Base-by-base conservation (phyloP, 106 monocot genomes). In the Phalaenopsis aphrodite region DNA sequence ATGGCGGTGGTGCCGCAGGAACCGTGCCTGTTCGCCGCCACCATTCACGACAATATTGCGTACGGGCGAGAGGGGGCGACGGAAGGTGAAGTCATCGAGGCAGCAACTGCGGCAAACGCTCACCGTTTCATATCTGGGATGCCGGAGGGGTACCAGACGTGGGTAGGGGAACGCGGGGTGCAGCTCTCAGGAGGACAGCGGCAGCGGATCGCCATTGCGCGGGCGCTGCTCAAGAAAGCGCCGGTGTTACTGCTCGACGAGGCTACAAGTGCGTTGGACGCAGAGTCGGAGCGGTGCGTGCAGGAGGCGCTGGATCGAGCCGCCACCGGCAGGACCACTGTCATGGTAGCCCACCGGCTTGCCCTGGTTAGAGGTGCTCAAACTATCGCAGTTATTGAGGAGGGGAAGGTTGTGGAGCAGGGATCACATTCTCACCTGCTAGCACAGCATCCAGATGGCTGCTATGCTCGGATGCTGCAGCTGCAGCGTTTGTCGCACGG, bases 321-420 rank as follows among this genome's bases (percentile, higher is more conserved):
- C 8, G 76, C 87, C 19, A 23, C 80, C 2, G 89, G 87, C 19
- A 75, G 88, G 78, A 98, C 97, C 41, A 91, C 88, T 8, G 86
- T 98, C 46, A 85, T 94, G 79, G 94, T 94, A 42, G 98, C 98
- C 8, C 98, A 98, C 79, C 82, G 92, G 75, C 79, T 98, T 5
- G 89, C 87, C 12, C 88, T 94, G n/a, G 85, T 94, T 36, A 80
- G 94, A 65, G 87, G 86, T 15, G 98, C 98, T 1, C 83, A 94
- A 66, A 64, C 80, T 0, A 92, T 98, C 21, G 94, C 98, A 5
- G 98, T 98, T 19, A 85, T 98, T n/a, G 98, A 98, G 14, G 98
- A 98, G 49, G 98, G 94, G 82, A 94, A 92, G 88, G 94, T 98
- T 66, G 91, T 92, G 78, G 98, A 98, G 81, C 92, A 94, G 77